Evolutionary conservation across 805 yeast genomes (phyloP).

Genomic region (Wickerhamiella parazyma): DNA sequence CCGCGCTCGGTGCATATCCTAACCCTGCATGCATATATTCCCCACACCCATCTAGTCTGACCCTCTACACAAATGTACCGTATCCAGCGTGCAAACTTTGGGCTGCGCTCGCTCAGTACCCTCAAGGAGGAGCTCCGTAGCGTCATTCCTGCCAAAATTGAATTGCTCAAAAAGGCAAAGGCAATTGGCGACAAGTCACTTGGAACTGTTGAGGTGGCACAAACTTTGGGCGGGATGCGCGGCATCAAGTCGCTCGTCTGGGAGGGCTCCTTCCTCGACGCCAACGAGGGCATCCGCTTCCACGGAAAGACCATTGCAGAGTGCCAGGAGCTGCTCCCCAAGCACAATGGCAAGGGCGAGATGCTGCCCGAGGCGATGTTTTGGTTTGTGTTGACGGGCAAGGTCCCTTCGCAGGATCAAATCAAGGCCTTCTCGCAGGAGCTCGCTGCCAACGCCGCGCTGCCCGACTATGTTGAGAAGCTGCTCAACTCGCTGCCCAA

Average conservation of each 20-base stretch:
- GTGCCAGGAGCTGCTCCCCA: slow-evolving; percentile 53
- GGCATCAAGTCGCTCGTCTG: slow-evolving; percentile 62
- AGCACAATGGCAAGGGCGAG: slow-evolving; percentile 39
- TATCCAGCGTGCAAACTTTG: not conserved
- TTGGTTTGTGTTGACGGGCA: slow-evolving; percentile 67
- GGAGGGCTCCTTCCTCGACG: slow-evolving; percentile 70
- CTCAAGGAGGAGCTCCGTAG: slow-evolving; percentile 27
- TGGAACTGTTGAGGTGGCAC: slow-evolving; percentile 35
- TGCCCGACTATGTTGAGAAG: slow-evolving; percentile 51
- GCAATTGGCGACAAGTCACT: slow-evolving; percentile 27
- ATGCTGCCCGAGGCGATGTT: slow-evolving; percentile 54
- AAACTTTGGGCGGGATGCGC: slow-evolving; percentile 61
- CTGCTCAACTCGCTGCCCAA: slow-evolving; percentile 51
- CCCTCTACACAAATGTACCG: not conserved
- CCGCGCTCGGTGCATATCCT: not conserved
- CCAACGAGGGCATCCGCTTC: slow-evolving; percentile 63
- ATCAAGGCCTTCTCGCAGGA: slow-evolving; percentile 43
- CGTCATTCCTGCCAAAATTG: slow-evolving; percentile 34
- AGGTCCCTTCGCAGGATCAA: slow-evolving; percentile 50
- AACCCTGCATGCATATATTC: not conserved
- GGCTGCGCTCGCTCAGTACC: slow-evolving; percentile 12
- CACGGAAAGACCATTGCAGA: slow-evolving; percentile 66
- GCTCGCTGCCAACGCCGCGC: slow-evolving; percentile 48
- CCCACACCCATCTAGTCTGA: not conserved
- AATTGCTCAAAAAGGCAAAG: slow-evolving; percentile 31